Evolutionary conservation across 805 yeast species (phyloP), one percentile per base, ranked within the genome.

Genomic region (Candida namnaoensis): DNA sequence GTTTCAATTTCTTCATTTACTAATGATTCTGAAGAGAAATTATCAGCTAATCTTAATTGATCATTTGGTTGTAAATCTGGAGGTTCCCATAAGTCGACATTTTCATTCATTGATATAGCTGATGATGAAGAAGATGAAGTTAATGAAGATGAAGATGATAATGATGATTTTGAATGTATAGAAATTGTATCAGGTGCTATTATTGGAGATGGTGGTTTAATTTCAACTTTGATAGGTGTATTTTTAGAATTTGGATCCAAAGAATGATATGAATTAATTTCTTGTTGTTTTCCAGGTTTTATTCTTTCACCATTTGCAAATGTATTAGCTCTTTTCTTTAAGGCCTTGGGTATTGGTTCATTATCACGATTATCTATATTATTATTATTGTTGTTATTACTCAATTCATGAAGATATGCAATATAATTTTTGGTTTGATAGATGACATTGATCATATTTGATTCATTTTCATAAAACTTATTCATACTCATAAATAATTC

Each of bases 401-500:
- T 35, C 30, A 47, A 43, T 14, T 43, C 41, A 35, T 57, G 60
- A 37, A 64, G 42, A 13, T 57, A 51, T 2, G 52, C 56, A 15
- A 65, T 58, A 39, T 61, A 62, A 36, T 58, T 53, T 3, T 55
- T 57, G 2, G 62, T 64, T 54, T 62, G 62, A 1, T 53, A 44
- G 32, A 62, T 45, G n/a, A 65, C 71, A 40, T 67, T 65, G 5
- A 64, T 52, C 71, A 66, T 65, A 38, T 60, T 62, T 7, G 60
- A 49, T 41, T 66, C 66, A 39, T 54, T 55, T 42, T 65, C 66
- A 39, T 57, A 66, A 37, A 62, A 38, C 41, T 51, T 59, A 43
- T 62, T 64, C 41, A 65, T 47, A 10, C 60, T 60, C 19, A 56
- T 50, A 38, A 65, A 66, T n/a, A 66, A 51, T 25, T 60, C 60